Conservation (phyloP, 2,329 filamentous ascomycete species). For the Hypocrella siamensis region DNA sequence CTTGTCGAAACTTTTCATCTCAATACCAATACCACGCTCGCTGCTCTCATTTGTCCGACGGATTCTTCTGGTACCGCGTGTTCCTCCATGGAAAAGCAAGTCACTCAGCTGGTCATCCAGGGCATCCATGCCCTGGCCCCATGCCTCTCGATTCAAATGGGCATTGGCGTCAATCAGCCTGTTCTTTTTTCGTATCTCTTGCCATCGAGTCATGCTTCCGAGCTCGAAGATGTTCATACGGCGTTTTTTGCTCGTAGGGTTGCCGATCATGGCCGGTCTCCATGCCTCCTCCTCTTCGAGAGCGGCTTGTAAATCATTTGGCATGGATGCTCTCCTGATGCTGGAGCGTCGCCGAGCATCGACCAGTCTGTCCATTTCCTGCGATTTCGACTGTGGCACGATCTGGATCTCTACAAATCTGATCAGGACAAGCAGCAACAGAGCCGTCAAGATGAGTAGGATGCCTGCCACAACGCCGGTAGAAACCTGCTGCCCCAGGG, state of each 20-base stretch:
- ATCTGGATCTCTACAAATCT: constrained; percentile 53
- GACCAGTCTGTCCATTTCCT: constrained; percentile 37
- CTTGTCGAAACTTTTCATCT: constrained; percentile 13
- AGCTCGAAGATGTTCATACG: constrained; percentile 59
- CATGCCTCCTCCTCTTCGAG: constrained; percentile 42
- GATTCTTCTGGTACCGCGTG: constrained; percentile 8
- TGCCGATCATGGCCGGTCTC: constrained; percentile 56
- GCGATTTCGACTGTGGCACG: constrained; percentile 44
- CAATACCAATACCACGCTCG: constrained; percentile 12
- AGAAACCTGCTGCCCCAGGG: constrained; percentile 49
- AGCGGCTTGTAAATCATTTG: constrained; percentile 19
- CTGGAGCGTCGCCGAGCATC: constrained; percentile 32
- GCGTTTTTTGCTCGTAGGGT: constrained; percentile 51
- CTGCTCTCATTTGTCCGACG: constrained; percentile 15
- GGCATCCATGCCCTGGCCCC: constrained; percentile 19
- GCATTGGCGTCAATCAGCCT: constrained; percentile 32
- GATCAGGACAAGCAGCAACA: constrained; percentile 45
- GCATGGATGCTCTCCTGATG: constrained; percentile 26
- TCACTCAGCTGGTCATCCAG: constrained; percentile 21
- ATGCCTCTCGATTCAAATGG: constrained; percentile 19
- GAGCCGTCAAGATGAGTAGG: constrained; percentile 45
- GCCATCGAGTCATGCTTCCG: constrained; percentile 53
- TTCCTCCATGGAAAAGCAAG: constrained; percentile 14
- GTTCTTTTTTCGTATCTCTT: constrained; percentile 51
- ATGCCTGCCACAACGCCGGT: constrained; percentile 55